Evolutionary conservation across 2,329 filamentous ascomycete genomes (phyloP).

Genomic region (Neonectria coccinea): DNA sequence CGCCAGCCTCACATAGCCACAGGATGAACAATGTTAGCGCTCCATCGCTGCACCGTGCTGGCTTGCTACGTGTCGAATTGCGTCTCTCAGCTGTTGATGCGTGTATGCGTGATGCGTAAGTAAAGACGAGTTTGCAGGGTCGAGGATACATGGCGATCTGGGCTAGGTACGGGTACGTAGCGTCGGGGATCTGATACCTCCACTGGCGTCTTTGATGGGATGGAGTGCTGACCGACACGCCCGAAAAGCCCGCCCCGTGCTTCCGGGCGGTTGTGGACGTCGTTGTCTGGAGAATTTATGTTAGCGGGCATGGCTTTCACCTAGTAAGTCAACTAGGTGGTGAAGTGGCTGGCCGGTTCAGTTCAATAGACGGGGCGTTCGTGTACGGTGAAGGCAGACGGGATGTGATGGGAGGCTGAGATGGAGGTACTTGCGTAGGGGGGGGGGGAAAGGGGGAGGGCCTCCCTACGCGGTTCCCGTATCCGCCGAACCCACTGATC

Average conservation of each 20-base stretch:
- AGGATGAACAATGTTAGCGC: conserved; percentile 4
- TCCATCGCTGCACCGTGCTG: conserved; percentile 1
- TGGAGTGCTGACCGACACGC: conserved; percentile 14
- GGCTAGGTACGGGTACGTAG: not conserved
- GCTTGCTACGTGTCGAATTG: conserved; percentile 17
- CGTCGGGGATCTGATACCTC: conserved; percentile 13
- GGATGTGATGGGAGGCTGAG: not conserved
- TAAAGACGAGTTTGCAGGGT: conserved; percentile 9
- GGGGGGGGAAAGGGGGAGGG: conserved; percentile 9
- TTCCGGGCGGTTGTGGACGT: conserved; percentile 28
- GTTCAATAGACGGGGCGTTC: not conserved
- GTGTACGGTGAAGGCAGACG: not conserved
- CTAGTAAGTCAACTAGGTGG: not conserved
- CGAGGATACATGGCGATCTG: conserved; percentile 10
- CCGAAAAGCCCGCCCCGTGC: conserved; percentile 35
- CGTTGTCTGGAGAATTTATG: conserved; percentile 12
- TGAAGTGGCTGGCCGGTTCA: conserved; percentile 11
- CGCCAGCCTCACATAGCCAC: conserved; percentile 4
- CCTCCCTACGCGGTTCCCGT: conserved; percentile 9
- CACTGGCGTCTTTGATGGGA: not conserved
- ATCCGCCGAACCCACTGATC: conserved; percentile 3
- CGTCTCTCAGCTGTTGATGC: not conserved
- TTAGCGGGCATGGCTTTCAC: conserved; percentile 18
- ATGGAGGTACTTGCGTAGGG: conserved; percentile 7
- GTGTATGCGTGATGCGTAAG: conserved; percentile 1